Evolutionary conservation across 306 rosid genomes (phyloP).

Genomic region (Cucumis cinereus): DNA sequence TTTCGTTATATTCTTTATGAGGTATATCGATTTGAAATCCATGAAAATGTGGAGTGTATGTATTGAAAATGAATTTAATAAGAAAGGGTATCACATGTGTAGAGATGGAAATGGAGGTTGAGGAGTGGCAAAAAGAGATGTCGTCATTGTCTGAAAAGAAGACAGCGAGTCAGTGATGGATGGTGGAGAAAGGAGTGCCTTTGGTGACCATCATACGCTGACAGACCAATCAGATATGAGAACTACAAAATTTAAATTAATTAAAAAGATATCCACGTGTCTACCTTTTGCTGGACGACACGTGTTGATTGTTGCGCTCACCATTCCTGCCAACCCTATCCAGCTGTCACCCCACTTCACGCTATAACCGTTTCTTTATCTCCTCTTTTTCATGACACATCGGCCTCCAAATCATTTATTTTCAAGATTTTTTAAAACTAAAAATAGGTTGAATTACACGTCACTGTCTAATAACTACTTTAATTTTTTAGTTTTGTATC

Average conservation of each 20-base stretch:
- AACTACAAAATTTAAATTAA: background rate
- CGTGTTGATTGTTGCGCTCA: slow-evolving; percentile 1
- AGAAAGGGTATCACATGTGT: background rate
- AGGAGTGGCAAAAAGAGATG: background rate
- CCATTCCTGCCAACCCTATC: background rate
- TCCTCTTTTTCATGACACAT: background rate
- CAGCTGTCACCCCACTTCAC: slow-evolving; percentile 8
- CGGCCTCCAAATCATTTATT: background rate
- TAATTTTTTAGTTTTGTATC: too few species aligned
- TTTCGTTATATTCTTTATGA: too few species aligned
- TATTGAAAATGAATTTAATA: too few species aligned
- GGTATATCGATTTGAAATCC: too few species aligned
- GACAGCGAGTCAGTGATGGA: slow-evolving; percentile 1
- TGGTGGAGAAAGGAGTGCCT: background rate
- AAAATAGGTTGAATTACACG: background rate
- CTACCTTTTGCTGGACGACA: background rate
- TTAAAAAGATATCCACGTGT: background rate
- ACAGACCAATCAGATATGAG: slow-evolving; percentile 2
- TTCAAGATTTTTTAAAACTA: background rate
- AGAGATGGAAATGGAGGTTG: background rate
- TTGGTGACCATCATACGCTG: background rate
- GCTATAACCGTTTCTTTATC: slow-evolving; percentile 3
- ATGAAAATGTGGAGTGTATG: too few species aligned
- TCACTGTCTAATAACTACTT: background rate
- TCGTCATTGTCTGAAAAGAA: background rate